Conservation (phyloP, 2,329 filamentous ascomycete genomes). For the Botryotinia narcissicola region DNA sequence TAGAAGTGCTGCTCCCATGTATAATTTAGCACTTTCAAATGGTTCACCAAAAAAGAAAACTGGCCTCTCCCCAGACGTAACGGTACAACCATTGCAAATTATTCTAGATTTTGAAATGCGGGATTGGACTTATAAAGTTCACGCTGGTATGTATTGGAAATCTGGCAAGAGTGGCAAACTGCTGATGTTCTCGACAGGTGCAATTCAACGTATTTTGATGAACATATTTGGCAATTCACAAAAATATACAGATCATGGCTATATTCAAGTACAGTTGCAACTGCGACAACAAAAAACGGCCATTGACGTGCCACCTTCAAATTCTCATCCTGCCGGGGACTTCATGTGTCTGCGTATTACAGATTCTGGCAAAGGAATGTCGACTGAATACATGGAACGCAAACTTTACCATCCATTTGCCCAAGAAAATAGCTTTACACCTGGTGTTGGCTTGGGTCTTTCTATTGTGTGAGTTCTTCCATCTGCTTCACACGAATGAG, state of each 20-base stretch:
- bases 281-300: neutral
- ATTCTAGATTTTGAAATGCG: constrained; percentile 34
- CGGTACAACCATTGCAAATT: constrained; percentile 25
- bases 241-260: constrained; percentile 55
- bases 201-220: constrained; percentile 51
- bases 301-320: constrained; percentile 43
- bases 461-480: constrained; percentile 43
- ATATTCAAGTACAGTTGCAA: constrained; percentile 42
- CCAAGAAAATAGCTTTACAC: constrained; percentile 58
- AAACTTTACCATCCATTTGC: constrained; percentile 59
- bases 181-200: constrained; percentile 44
- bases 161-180: constrained; percentile 53
- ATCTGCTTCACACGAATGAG: neutral
- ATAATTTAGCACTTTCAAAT: constrained; percentile 15
- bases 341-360: constrained; percentile 40
- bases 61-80: neutral
- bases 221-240: constrained; percentile 59
- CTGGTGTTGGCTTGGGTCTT: constrained; percentile 41
- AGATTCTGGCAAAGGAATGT: constrained; percentile 63
- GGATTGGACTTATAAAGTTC: constrained; percentile 35
- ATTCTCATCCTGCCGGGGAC: constrained; percentile 54
- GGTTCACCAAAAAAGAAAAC: constrained; percentile 5
- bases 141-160: constrained; percentile 33
- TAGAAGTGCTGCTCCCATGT: constrained; percentile 1
- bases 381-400: constrained; percentile 55